These are phyloP conservation scores for Arthrobotrys entomopaga DNA, from an alignment of 2,329 filamentous ascomycete species.

Conservation along the genomic window DNA sequence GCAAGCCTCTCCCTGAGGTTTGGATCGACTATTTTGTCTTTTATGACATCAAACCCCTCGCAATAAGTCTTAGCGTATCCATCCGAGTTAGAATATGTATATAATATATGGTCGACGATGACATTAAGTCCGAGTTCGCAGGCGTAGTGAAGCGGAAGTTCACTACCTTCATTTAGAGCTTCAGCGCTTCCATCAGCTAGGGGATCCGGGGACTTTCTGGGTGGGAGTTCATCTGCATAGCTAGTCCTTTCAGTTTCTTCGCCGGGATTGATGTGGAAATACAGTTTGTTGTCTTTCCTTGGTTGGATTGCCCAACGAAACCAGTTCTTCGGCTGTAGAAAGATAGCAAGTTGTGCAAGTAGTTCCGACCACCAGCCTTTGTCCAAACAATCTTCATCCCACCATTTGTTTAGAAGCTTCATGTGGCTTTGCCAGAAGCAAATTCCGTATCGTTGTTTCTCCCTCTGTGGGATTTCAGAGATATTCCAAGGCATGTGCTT, in stretches of 20 bases:
- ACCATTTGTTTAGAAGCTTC: slow-evolving; percentile 38
- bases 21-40: not conserved
- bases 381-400: slow-evolving; percentile 20
- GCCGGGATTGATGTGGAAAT: not conserved
- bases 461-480: not conserved
- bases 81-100: no score
- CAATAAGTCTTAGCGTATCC: no score
- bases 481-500: slow-evolving; percentile 29
- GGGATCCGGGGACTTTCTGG: not conserved
- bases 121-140: slow-evolving; percentile 13
- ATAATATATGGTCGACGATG: slow-evolving; percentile 15
- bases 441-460: slow-evolving; percentile 28
- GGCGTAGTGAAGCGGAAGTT: slow-evolving; percentile 18
- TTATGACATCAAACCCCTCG: no score
- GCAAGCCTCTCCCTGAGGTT: not conserved
- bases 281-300: not conserved
- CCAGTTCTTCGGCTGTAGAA: slow-evolving; percentile 35
- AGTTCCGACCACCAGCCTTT: slow-evolving; percentile 43
- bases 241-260: no score
- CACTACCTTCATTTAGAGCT: no score
- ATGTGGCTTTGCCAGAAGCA: slow-evolving; percentile 38
- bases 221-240: slow-evolving; percentile 2
- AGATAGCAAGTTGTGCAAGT: slow-evolving; percentile 21
- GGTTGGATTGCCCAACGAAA: slow-evolving; percentile 27
- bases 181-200: no score